phyloP scores from a whole-genome alignment of 2,329 filamentous ascomycete species.

The Ophiostoma sp. region DNA sequence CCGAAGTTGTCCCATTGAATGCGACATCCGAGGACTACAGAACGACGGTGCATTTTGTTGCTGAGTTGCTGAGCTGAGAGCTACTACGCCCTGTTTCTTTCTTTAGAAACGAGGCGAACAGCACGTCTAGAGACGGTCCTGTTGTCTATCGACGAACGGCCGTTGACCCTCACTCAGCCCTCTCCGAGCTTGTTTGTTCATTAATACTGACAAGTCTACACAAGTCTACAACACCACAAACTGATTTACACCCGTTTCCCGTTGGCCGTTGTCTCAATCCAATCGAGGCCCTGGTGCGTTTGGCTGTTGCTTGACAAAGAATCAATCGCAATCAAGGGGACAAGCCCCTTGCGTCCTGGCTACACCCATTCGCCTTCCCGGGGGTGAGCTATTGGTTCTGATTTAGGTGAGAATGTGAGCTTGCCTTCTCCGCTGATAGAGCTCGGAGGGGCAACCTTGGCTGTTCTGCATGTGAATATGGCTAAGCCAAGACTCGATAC shows the following conservation, averaged over 20 bases:
- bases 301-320: not conserved
- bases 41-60: not conserved
- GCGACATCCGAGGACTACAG: not conserved
- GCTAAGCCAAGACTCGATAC: not conserved
- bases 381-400: not conserved
- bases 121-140: not conserved
- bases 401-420: not conserved
- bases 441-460: not conserved
- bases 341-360: not conserved
- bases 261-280: not conserved
- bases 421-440: not conserved
- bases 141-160: not conserved
- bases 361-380: not conserved
- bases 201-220: not conserved
- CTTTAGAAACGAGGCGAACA: not conserved
- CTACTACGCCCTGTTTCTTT: not conserved
- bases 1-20: not conserved
- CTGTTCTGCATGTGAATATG: not conserved
- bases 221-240: not conserved
- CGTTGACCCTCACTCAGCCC: conserved; percentile 8
- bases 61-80: conserved; percentile 3
- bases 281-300: not conserved
- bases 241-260: not conserved
- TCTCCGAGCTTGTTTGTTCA: not conserved
- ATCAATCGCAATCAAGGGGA: not conserved